Percentiles rank a stretch among this genome's conserved stretches.
Evolutionary conservation across 2,329 filamentous ascomycete species (phyloP).

Genomic region (Raffaelea ambrosiae): DNA sequence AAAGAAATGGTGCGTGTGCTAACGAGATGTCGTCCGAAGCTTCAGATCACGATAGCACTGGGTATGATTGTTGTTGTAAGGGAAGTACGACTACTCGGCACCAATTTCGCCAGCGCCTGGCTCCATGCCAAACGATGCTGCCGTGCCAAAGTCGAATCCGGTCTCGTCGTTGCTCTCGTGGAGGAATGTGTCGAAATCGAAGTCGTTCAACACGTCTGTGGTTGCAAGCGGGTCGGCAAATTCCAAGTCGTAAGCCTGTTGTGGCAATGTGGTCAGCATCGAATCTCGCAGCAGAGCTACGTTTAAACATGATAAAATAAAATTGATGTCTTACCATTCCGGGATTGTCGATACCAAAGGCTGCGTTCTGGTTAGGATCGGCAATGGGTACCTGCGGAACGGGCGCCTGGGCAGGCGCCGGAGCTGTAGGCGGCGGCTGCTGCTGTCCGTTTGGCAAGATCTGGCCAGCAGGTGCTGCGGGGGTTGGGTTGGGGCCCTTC

Average conservation of each 20-base stretch:
- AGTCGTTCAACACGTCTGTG: constrained; percentile 54
- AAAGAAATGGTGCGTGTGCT: neutral
- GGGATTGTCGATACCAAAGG: constrained; percentile 34
- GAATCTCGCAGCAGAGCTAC: no score
- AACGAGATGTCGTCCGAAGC: neutral
- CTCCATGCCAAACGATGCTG: constrained; percentile 45
- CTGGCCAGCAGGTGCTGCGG: constrained; percentile 18
- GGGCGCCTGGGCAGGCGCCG: constrained; percentile 30
- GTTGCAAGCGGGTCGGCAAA: constrained; percentile 46
- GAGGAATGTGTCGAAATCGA: constrained; percentile 61
- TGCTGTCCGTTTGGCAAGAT: constrained; percentile 31
- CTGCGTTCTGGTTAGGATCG: constrained; percentile 36
- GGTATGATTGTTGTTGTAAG: no score
- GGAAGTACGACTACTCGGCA: constrained; percentile 7
- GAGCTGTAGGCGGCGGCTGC: constrained; percentile 31
- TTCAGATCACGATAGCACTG: neutral
- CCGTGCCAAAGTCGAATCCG: constrained; percentile 44
- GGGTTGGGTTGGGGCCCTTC: constrained; percentile 28
- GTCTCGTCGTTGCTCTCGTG: constrained; percentile 45
- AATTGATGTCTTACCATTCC: constrained; percentile 32
- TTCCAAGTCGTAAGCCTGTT: constrained; percentile 41
- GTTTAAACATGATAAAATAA: constrained; percentile 4
- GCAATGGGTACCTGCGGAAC: constrained; percentile 35
- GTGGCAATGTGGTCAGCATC: constrained; percentile 11
- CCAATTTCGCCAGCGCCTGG: constrained; percentile 38